Evolutionary conservation across 2,329 filamentous ascomycete species (phyloP).

Genomic region (Tolypocladium pustulatum): DNA sequence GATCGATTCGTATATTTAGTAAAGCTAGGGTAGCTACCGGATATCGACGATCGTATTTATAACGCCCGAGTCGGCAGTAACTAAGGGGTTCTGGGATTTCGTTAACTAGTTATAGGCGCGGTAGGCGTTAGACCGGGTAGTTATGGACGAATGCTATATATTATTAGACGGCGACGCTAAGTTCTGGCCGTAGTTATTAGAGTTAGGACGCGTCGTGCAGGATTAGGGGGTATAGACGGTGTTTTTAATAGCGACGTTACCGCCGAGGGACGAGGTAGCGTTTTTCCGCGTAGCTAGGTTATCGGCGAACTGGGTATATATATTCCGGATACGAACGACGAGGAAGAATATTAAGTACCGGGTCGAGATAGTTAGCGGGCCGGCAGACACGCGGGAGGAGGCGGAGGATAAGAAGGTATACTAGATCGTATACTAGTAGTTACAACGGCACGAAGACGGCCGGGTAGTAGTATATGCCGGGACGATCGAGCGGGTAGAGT

Average conservation of each 20-base stretch:
- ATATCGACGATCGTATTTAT: conserved; percentile 2
- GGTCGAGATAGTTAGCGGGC: background rate
- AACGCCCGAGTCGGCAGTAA: conserved; percentile 1
- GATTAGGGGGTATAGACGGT: conserved; percentile 2
- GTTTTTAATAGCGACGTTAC: conserved; percentile 4
- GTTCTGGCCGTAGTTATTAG: background rate
- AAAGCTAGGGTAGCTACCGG: too few species aligned
- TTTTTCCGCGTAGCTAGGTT: background rate
- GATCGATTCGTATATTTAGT: too few species aligned
- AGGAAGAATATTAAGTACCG: too few species aligned
- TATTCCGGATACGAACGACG: background rate
- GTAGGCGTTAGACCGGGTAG: background rate
- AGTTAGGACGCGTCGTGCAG: background rate
- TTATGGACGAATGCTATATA: conserved; percentile 4
- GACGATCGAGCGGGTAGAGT: too few species aligned
- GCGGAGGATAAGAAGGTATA: background rate
- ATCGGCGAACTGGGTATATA: background rate
- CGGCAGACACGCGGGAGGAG: background rate
- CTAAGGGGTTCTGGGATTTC: conserved; percentile 2
- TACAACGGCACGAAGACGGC: background rate
- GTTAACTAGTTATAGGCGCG: background rate
- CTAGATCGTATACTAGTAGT: background rate
- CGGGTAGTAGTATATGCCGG: background rate
- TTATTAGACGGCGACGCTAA: too few species aligned
- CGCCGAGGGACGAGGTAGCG: background rate